A percentile compares a stretch with the other conserved stretches of the same genome.
Evolutionary conservation across 2,329 filamentous ascomycete genomes (phyloP).

Genomic region (Microthyrium microscopicum): DNA sequence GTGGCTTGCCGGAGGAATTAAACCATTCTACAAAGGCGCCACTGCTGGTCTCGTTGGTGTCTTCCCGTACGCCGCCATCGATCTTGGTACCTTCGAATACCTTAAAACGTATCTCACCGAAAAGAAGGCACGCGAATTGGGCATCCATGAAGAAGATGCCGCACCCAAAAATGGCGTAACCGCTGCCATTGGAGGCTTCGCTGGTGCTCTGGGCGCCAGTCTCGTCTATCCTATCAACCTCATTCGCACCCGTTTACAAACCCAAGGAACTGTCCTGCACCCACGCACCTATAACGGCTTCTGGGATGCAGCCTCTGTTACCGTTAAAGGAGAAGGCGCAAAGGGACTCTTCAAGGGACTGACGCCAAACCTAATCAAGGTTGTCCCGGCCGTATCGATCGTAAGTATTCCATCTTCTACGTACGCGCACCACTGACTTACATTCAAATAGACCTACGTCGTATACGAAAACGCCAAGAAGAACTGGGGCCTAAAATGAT

Average conservation of each 20-base stretch:
- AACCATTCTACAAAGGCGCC: conserved; percentile 75
- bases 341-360: conserved; percentile 86
- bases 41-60: conserved; percentile 90
- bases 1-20: conserved; percentile 57
- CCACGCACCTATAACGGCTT: conserved; percentile 82
- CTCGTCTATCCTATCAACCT: conserved; percentile 92
- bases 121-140: conserved; percentile 50
- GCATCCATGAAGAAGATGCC: conserved; percentile 66
- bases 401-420: conserved; percentile 12
- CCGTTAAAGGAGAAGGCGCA: conserved; percentile 64
- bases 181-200: conserved; percentile 77
- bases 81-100: conserved; percentile 88
- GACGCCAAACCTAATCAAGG: conserved; percentile 89
- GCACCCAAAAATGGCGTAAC: conserved; percentile 66
- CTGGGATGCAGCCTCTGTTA: conserved; percentile 72
- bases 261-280: conserved; percentile 85
- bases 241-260: conserved; percentile 78
- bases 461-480: conserved; percentile 26
- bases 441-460: conserved; percentile 17
- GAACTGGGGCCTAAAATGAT: conserved; percentile 17
- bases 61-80: conserved; percentile 95
- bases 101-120: conserved; percentile 60
- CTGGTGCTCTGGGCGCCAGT: conserved; percentile 81
- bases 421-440: background rate
- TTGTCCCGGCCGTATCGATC: conserved; percentile 88